These are phyloP conservation scores for Blastobotrys capitulatus DNA, from an alignment of 1,139 yeast species.

Conservation along the genomic window DNA sequence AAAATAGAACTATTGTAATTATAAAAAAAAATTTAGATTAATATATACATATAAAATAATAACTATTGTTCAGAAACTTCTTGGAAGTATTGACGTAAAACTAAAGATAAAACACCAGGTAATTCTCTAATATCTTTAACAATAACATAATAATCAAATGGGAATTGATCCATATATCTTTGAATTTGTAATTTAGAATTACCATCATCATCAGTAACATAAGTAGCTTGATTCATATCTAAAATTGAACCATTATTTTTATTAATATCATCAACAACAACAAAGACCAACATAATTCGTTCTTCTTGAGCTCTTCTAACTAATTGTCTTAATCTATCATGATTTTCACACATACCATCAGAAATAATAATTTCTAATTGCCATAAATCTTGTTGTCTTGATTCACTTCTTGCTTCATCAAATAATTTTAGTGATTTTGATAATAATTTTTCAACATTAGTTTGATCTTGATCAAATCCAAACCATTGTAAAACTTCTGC, in stretches of 20 bases:
- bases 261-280: conserved; percentile 63
- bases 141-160: conserved; percentile 93
- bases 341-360: conserved; percentile 97
- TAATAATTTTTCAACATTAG: conserved; percentile 76
- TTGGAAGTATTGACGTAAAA: conserved; percentile 85
- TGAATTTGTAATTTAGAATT: conserved; percentile 64
- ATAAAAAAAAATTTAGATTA: neutral
- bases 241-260: conserved; percentile 78
- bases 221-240: conserved; percentile 92
- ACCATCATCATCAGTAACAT: conserved; percentile 65
- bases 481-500: conserved; percentile 82
- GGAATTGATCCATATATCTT: conserved; percentile 87
- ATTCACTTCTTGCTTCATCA: conserved; percentile 49
- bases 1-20: conserved; percentile 54
- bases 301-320: conserved; percentile 92
- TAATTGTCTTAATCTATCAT: conserved; percentile 69
- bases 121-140: conserved; percentile 84
- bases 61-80: conserved; percentile 44
- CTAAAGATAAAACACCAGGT: conserved; percentile 86
- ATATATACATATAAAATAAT: neutral
- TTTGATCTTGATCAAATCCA: conserved; percentile 81
- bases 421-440: conserved; percentile 68
- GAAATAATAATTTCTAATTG: conserved; percentile 88
- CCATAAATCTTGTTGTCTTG: conserved; percentile 61
- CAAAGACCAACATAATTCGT: conserved; percentile 91